Conservation (phyloP, 2,329 filamentous ascomycete species). For the Venturia oleaginea region DNA sequence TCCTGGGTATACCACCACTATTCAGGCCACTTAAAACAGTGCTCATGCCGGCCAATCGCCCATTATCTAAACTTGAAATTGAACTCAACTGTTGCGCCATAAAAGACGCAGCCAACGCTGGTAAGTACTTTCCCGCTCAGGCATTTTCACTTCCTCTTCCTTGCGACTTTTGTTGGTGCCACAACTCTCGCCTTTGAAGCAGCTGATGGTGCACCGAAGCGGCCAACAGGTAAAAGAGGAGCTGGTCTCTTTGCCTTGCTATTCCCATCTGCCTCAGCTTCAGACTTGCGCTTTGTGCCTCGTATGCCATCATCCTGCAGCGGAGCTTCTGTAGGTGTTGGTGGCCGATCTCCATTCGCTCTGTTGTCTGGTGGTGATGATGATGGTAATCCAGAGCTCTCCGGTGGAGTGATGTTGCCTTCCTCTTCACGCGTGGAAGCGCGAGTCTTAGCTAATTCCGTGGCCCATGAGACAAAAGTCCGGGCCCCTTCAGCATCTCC, state of each 20-base stretch:
- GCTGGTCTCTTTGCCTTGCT: neutral
- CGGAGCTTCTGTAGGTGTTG: neutral
- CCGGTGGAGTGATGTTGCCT: neutral
- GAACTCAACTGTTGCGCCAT: neutral
- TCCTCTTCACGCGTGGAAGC: neutral
- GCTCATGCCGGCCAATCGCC: neutral
- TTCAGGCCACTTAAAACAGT: neutral
- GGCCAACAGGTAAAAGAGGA: neutral
- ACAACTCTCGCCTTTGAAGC: constrained; percentile 5
- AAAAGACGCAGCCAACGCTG: neutral
- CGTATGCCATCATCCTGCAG: neutral
- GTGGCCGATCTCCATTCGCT: neutral
- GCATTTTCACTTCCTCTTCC: neutral
- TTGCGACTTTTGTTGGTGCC: neutral
- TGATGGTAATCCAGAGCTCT: neutral
- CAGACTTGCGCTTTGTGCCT: constrained; percentile 11
- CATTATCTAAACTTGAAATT: neutral
- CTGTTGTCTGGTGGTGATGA: constrained; percentile 4
- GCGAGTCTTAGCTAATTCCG: neutral
- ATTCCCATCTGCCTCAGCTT: neutral
- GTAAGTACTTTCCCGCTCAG: neutral
- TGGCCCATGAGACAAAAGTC: constrained; percentile 4
- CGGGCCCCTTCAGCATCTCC: neutral
- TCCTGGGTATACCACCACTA: neutral
- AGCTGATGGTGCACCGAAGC: constrained; percentile 2